phyloP scores from a whole-genome alignment of 352 stramenopile species.

The Paralagenidium karlingii region DNA sequence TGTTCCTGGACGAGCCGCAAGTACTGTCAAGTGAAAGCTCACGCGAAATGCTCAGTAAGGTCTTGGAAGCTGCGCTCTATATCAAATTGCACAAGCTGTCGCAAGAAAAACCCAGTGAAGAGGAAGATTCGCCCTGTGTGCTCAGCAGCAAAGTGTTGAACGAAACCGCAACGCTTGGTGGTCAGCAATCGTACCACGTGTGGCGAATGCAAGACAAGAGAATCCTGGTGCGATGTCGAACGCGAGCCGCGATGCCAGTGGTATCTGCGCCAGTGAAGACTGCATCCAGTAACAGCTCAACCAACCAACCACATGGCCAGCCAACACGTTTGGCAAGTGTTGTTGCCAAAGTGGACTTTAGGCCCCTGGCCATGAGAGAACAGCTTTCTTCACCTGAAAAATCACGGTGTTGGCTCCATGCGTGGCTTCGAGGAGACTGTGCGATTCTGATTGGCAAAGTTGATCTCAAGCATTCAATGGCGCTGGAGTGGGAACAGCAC shows the following conservation, averaged over 20 bases:
- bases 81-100: background rate
- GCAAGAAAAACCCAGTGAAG: background rate
- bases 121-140: background rate
- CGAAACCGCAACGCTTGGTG: background rate
- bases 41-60: background rate
- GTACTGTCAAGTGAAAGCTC: background rate
- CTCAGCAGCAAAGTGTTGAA: background rate
- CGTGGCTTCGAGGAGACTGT: slow-evolving; percentile 59
- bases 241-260: slow-evolving; percentile 9
- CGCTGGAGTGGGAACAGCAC: slow-evolving; percentile 26
- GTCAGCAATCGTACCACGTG: slow-evolving; percentile 30
- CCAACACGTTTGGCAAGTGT: slow-evolving; percentile 23
- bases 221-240: slow-evolving; percentile 47
- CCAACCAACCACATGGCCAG: background rate
- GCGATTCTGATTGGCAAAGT: slow-evolving; percentile 19
- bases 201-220: slow-evolving; percentile 42
- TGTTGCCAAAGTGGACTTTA: slow-evolving; percentile 62
- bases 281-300: background rate
- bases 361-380: slow-evolving; percentile 30
- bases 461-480: background rate
- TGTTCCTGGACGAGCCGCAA: slow-evolving; percentile 2
- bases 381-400: slow-evolving; percentile 45
- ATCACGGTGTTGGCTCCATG: slow-evolving; percentile 56
- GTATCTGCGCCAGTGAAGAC: background rate
- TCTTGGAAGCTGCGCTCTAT: background rate